Conservation (phyloP, 352 stramenopile genomes). For the Aphanomyces stellatus region DNA sequence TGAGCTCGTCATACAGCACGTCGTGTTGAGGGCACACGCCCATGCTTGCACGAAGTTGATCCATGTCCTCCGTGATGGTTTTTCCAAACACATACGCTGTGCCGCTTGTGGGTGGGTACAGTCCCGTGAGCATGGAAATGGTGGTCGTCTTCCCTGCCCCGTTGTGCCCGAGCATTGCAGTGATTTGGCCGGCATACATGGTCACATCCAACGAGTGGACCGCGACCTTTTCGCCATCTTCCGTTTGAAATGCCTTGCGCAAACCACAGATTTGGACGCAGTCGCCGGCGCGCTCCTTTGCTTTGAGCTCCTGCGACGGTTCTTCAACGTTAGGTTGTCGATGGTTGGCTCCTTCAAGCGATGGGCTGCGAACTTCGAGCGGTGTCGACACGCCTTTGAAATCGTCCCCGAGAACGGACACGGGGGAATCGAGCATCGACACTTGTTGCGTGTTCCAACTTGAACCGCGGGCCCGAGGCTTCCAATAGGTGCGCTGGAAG, state of each 20-base stretch:
- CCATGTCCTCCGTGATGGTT: slow-evolving; percentile 30
- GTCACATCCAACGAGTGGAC: slow-evolving; percentile 81
- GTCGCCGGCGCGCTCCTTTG: neutral
- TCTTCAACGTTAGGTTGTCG: neutral
- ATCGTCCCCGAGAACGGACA: neutral
- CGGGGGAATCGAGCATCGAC: slow-evolving; percentile 12
- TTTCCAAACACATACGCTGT: slow-evolving; percentile 3
- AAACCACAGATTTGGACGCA: slow-evolving; percentile 38
- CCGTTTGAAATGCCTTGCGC: slow-evolving; percentile 41
- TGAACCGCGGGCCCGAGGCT: neutral
- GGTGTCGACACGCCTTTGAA: neutral
- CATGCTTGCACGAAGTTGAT: slow-evolving; percentile 54
- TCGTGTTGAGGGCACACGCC: slow-evolving; percentile 82
- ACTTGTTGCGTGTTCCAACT: slow-evolving; percentile 8
- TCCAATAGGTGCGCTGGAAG: slow-evolving; percentile 39
- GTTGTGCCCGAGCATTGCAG: slow-evolving; percentile 24
- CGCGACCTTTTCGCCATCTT: slow-evolving; percentile 66
- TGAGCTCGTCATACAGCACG: slow-evolving; percentile 67
- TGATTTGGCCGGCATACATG: slow-evolving; percentile 71
- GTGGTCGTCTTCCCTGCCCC: slow-evolving; percentile 25
- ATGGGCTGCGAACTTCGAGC: neutral
- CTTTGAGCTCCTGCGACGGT: neutral
- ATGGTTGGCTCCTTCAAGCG: no score
- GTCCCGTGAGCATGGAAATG: slow-evolving; percentile 23
- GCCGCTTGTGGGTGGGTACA: slow-evolving; percentile 15